Base-by-base conservation (phyloP, 768 basidiomycete species). In the Psilocybe subaeruginosa region DNA sequence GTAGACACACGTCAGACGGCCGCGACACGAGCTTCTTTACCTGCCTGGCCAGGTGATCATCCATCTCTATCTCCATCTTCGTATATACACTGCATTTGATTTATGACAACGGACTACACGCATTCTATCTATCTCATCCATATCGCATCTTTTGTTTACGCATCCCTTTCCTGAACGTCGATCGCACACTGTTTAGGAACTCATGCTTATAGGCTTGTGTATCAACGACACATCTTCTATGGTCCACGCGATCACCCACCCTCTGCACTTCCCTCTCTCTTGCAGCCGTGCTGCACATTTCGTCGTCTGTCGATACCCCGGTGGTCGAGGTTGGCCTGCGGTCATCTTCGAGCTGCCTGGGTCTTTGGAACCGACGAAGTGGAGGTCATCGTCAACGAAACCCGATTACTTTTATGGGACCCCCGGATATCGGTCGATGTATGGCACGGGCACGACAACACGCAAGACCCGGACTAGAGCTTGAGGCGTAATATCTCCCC, bases 381-480 rank as follows among this genome's bases (percentile, higher is more conserved):
- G 68, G 66, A 72, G 67, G 45, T 62, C 48, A 65, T 64, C 48
- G 23, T 66, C 46, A 60, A 64, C 65, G 63, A 64, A 52, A 54
- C 49, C 57, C 41, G 69, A 78, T 72, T 74, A 78, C 77, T 83
- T 85, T 78, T 77, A 85, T 78, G 84, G 71, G 84, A 79, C 70
- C 68, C 71, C 73, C 71, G 74, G 80, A 81, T 72, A 50, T 69
- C 68, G 77, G 85, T 85, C 69, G 86, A 85, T 76, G 77, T 72
- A 74, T 73, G 69, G 65, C 64, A 66, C 66, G 69, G 81, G 81
- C 80, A 82, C 80, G 85, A 85, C 83, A 82, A 76, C 80, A 87
- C 88, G 78, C 89, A 90, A 87, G 89, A 90, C 87, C 80, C 76
- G 74, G 73, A 77, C 68, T 70, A 72, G 76, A 66, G 83, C 82